These are phyloP conservation scores for Scleroderma bovista DNA, from an alignment of 768 basidiomycete genomes.

Conservation along the genomic window DNA sequence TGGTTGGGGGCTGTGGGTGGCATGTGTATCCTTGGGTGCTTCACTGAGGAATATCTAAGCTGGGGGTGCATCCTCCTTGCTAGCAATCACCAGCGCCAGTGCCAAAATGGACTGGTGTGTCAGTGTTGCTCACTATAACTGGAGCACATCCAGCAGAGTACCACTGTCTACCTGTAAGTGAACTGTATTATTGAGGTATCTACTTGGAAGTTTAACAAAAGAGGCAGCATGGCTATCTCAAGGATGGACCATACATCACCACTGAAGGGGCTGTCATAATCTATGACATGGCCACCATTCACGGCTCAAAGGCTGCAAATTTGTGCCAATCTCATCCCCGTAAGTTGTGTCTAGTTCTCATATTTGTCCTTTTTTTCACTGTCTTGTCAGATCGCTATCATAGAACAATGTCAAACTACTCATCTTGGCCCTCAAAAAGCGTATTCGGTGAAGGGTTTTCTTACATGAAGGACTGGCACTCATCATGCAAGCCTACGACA, in stretches of 20 bases:
- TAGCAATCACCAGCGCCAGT: too few relatives aligned
- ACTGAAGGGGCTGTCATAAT: conserved; percentile 99
- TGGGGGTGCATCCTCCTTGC: too few relatives aligned
- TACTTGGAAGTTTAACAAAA: conserved; percentile 99
- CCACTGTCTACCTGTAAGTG: conserved; percentile 84
- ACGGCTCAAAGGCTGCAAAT: conserved; percentile 97
- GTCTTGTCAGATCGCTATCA: conserved; percentile 64
- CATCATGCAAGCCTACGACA: conserved; percentile 99
- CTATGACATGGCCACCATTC: conserved; percentile 96
- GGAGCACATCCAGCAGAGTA: conserved; percentile 93
- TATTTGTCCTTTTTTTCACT: not conserved
- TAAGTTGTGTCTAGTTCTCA: conserved; percentile 31
- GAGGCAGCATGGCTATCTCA: conserved; percentile 95
- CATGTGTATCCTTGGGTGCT: too few relatives aligned
- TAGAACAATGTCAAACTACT: conserved; percentile 99
- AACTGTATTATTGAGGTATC: conserved; percentile 42
- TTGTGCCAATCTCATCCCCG: conserved; percentile 99
- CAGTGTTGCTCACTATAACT: conserved; percentile 95
- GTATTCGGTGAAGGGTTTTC: conserved; percentile 93
- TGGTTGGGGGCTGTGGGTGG: too few relatives aligned
- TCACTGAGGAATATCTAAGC: too few relatives aligned
- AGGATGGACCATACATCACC: conserved; percentile 98
- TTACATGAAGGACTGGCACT: conserved; percentile 97
- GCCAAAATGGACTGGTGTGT: conserved; percentile 99
- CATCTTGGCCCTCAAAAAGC: conserved; percentile 97